These are phyloP conservation scores for Rhododendron mucronatum DNA, from an alignment of 148 eudicot species.

Conservation along the genomic window DNA sequence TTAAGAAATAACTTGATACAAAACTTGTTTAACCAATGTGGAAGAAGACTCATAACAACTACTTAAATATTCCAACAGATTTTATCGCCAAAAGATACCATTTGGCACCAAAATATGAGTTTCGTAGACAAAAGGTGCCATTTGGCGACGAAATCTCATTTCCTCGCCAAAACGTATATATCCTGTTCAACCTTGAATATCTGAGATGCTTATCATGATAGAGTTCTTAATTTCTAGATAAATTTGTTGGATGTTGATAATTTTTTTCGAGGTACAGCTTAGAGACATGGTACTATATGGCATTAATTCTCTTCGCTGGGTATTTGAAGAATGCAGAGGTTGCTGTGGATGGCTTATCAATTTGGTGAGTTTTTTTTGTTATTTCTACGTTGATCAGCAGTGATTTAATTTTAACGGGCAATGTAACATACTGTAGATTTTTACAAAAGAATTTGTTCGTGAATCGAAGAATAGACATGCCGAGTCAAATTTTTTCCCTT, in stretches of 20 bases:
- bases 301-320: conserved; percentile 60
- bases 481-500: background rate
- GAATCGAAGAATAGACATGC: background rate
- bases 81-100: no score
- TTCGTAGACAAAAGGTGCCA: no score
- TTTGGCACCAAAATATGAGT: no score
- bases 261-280: conserved; percentile 34
- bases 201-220: no score
- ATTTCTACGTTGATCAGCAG: background rate
- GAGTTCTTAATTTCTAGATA: background rate
- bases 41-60: no score
- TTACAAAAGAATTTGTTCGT: background rate
- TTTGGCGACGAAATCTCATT: no score
- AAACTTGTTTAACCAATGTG: no score
- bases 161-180: no score
- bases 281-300: conserved; percentile 60
- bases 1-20: no score
- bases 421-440: background rate
- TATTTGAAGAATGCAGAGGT: conserved; percentile 61
- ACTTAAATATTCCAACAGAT: no score
- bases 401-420: background rate
- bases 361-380: conserved; percentile 39
- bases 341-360: conserved; percentile 55
- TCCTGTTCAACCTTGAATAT: no score
- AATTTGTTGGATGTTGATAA: background rate